A percentile compares a stretch with the other conserved stretches of the same genome.
Evolutionary conservation across 306 rosid genomes (phyloP).

Genomic region (Prunus mongolica): DNA sequence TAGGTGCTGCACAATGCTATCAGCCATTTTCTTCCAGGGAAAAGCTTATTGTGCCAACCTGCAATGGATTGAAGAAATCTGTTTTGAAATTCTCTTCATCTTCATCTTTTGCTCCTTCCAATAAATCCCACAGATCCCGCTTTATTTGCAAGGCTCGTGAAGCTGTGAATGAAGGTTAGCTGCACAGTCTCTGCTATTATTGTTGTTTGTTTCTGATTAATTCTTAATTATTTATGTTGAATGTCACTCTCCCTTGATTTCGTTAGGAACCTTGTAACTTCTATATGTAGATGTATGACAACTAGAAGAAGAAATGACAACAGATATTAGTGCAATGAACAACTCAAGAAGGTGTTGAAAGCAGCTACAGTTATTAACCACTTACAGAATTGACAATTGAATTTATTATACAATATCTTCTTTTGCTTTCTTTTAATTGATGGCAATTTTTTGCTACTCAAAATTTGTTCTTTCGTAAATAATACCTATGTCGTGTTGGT

Average conservation of each 20-base stretch:
- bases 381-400: not conserved
- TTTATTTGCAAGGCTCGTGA: slow-evolving; percentile 76
- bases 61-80: slow-evolving; percentile 41
- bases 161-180: slow-evolving; percentile 50
- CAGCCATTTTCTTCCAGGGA: slow-evolving; percentile 49
- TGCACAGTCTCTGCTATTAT: not conserved
- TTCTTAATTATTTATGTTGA: not conserved
- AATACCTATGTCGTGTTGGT: not conserved
- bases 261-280: not conserved
- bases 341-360: not conserved
- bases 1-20: slow-evolving; percentile 43
- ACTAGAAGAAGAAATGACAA: not conserved
- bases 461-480: not conserved
- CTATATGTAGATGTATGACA: not conserved
- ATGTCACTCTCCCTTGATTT: not conserved
- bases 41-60: slow-evolving; percentile 32
- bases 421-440: not conserved
- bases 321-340: not conserved
- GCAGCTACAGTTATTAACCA: not conserved
- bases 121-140: slow-evolving; percentile 34
- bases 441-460: not conserved
- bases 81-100: slow-evolving; percentile 21
- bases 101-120: slow-evolving; percentile 29
- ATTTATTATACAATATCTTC: not conserved
- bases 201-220: not conserved